Base-by-base conservation (phyloP, 2,329 filamentous ascomycete genomes). In the Zasmidium citrigriseum region DNA sequence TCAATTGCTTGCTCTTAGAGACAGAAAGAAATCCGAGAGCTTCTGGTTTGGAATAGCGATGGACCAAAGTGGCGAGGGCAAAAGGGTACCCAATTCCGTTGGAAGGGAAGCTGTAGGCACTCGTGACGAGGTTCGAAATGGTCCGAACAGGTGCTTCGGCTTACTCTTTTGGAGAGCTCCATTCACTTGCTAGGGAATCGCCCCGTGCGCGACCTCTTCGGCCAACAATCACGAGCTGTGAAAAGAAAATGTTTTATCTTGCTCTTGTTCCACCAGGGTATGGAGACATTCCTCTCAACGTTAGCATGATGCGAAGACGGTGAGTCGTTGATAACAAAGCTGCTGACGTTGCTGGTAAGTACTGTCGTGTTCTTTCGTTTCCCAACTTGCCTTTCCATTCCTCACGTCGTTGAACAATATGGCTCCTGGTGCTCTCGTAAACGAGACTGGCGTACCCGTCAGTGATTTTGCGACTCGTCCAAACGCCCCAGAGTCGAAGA, bases 361-460 rank as follows among this genome's bases (percentile, higher is more conserved):
- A 27, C 27, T 27, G 47, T 49, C 21, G 46, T 4, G 3, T 16
- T 25, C 4, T 49, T 18, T 24, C 22, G 16, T 21, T 18, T 23
- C 27, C 22, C 22, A 12, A 25, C 27, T 7, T 25, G 18, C 14
- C 45, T 5, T 25, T 11, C 7, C 18, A 11, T 12, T 49, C 46
- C 10, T 9, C 18, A 21, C 9, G 45, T 21, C 45, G 5, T 47
- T 22, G 10, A 47, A 47, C 20, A 47, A 22, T 4, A 67, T 69
- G 65, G 62, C 66, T 48, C 66, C 64, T 34, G 62, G 59, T 23
- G 61, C 64, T 9, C 60, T 68, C 20, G n/a, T n/a, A n/a, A n/a
- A n/a, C n/a, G n/a, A n/a, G n/a, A n/a, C n/a, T n/a, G n/a, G n/a
- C n/a, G n/a, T n/a, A n/a, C n/a, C n/a, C n/a, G 58, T 67, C n/a